A percentile compares a stretch with the other conserved stretches of the same genome.
Evolutionary conservation across 768 basidiomycete species (phyloP).

Genomic region (Russula sp.): DNA sequence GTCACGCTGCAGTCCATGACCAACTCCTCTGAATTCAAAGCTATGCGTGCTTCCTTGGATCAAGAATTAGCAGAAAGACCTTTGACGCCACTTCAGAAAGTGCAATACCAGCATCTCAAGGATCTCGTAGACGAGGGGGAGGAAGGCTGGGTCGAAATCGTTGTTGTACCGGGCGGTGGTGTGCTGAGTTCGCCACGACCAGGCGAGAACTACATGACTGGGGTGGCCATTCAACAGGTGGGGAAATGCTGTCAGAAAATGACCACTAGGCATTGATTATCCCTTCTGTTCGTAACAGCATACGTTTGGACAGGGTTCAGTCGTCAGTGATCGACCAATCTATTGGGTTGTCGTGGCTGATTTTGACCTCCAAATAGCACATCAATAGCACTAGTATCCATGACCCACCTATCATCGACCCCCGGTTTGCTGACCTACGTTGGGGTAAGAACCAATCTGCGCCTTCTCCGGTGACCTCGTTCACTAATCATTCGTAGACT

Average conservation of each 20-base stretch:
- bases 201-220: slow-evolving; percentile 16
- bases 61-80: slow-evolving; percentile 4
- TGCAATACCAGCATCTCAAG: slow-evolving; percentile 16
- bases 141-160: slow-evolving; percentile 18
- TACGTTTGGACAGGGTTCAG: slow-evolving; percentile 17
- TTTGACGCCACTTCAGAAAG: slow-evolving; percentile 14
- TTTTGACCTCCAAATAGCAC: slow-evolving; percentile 5
- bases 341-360: neutral
- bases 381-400: slow-evolving; percentile 15
- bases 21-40: slow-evolving; percentile 12
- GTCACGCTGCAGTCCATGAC: slow-evolving; percentile 16
- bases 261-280: neutral
- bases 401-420: slow-evolving; percentile 14
- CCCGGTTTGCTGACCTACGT: slow-evolving; percentile 12
- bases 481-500: slow-evolving; percentile 4
- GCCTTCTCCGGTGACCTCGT: neutral
- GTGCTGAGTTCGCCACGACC: slow-evolving; percentile 9
- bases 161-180: slow-evolving; percentile 18
- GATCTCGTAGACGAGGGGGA: slow-evolving; percentile 15
- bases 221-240: slow-evolving; percentile 20
- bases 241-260: neutral
- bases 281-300: slow-evolving; percentile 2
- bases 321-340: slow-evolving; percentile 1
- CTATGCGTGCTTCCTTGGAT: slow-evolving; percentile 15
- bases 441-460: slow-evolving; percentile 10